Base-by-base conservation (phyloP, 805 yeast genomes). In the Ogataea trehaloabstinens region DNA sequence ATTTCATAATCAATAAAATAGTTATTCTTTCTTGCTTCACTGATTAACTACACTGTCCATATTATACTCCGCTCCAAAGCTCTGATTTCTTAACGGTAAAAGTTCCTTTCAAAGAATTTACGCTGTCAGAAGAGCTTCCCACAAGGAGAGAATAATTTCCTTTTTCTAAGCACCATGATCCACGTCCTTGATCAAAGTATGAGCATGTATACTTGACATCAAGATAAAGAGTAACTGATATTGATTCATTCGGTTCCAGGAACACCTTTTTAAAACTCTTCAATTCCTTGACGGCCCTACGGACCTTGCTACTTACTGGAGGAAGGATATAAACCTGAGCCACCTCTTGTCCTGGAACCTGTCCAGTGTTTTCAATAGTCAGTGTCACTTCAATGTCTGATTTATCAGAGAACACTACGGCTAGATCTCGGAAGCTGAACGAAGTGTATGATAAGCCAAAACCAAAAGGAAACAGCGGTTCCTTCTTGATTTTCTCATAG, bases 401-500 rank as follows among this genome's bases (percentile, higher is more conserved):
- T 15, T 39, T 53, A 10, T 31, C 44, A 3, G 36, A 36, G 12
- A 25, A 71, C n/a, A 56, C 55, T 5, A 66, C 67, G 19, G 45
- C 41, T 52, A 75, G 60, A 44, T 71, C 56, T 7, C 57, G 52
- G 43, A 72, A 55, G 27, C 57, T 61, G 49, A 78, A 80, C 0
- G 65, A 46, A 19, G 83, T 72, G 62, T 79, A 79, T 2, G 84
- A 78, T 45, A 78, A 66, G 34, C 85, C 85, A 48, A 55, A 67
- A 5, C 85, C 85, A 55, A 79, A 80, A 33, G 84, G 79, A 64
- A 71, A 79, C 33, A 71, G 63, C 5, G 73, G 78, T 20, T 65
- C 65, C 27, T 56, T 60, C 43, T 70, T 66, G 28, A 63, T 53
- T 56, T 71, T 73, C 49, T 80, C 84, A 56, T 75, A 80, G 61